Conservation (phyloP, 2,329 filamentous ascomycete species). For the Achaetomium macrosporum region DNA sequence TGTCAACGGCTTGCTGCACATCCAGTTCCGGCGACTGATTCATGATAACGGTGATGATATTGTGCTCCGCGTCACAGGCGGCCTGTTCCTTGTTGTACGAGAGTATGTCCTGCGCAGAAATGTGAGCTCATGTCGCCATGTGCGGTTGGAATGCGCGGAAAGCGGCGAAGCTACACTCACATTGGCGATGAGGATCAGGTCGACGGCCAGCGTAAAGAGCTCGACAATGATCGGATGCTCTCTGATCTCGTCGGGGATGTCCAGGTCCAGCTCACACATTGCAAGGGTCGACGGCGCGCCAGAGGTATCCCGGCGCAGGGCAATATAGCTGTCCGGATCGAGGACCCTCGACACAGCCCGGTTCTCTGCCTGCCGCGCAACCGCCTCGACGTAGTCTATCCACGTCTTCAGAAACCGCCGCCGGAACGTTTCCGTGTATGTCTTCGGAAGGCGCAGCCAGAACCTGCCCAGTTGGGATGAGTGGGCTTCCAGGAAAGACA, state of each 20-base stretch:
- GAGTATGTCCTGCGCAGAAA: conserved; percentile 17
- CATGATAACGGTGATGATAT: conserved; percentile 28
- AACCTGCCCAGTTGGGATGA: conserved; percentile 22
- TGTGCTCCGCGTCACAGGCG: conserved; percentile 27
- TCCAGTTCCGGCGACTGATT: neutral
- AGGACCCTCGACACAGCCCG: conserved; percentile 18
- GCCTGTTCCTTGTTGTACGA: conserved; percentile 30
- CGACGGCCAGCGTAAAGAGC: conserved; percentile 20
- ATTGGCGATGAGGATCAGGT: conserved; percentile 28
- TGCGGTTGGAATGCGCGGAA: too few species aligned
- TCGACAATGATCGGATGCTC: conserved; percentile 19
- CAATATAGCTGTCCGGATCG: conserved; percentile 24
- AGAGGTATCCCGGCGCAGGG: conserved; percentile 24
- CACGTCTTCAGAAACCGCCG: conserved; percentile 24
- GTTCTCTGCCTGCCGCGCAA: conserved; percentile 24
- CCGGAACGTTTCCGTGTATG: conserved; percentile 18
- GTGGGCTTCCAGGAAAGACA: too few species aligned
- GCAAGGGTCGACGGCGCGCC: conserved; percentile 24
- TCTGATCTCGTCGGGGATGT: conserved; percentile 23
- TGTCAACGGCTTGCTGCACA: conserved; percentile 1
- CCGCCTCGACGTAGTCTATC: conserved; percentile 23
- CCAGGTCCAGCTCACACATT: conserved; percentile 22
- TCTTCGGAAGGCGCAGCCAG: conserved; percentile 21
- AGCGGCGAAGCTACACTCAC: neutral
- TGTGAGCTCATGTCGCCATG: too few species aligned